Base-by-base conservation (phyloP, 768 basidiomycete species). In the Thelephora aurantiotincta region DNA sequence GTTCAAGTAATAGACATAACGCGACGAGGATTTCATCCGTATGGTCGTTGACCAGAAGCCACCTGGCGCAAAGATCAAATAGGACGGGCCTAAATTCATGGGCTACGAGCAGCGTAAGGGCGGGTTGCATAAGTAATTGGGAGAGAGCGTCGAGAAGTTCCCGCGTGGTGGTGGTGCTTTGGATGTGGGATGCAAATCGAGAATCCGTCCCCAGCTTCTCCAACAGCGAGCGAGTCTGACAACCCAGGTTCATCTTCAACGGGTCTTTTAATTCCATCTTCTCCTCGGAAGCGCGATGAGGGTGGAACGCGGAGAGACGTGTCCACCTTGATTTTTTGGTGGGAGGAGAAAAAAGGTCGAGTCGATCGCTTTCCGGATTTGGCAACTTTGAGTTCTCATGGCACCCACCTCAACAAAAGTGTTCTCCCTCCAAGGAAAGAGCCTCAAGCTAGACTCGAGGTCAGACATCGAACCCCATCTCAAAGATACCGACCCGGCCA, bases 401-500 rank as follows among this genome's bases (percentile, higher is more conserved):
- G 46, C 44, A 18, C 9, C 48, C 43, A 48, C 26, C 26, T 4
- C 48, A 41, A 45, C 58, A 44, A 65, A 59, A 45, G 53, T 64
- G 48, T 73, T 73, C 61, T 74, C 75, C 11, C 66, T 78, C 48
- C 64, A 73, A 9, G 87, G 88, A 20, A 69, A 71, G 54, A 81
- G 80, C 35, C 73, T 94, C 45, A 94, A 91, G 63, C 80, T 96
- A 49, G 71, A 92, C 57, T 74, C 78, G 13, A 69, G 73, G 11
- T 75, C 68, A 0, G 87, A 94, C 51, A 77, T 93, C 47, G 75
- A 79, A 53, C 84, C 87, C 1, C 74, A 80, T 55, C 67, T 97
- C 18, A 63, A 66, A 20, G 72, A 74, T 46, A 68, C 83, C 43
- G 78, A 84, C 60, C 79, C 83, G 7, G 62, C 69, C 2, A 58